A percentile compares a stretch with the other conserved stretches of the same genome.
These are phyloP conservation scores for Suhomyces bolitotheri DNA, from an alignment of 1,139 yeast species.

Conservation along the genomic window DNA sequence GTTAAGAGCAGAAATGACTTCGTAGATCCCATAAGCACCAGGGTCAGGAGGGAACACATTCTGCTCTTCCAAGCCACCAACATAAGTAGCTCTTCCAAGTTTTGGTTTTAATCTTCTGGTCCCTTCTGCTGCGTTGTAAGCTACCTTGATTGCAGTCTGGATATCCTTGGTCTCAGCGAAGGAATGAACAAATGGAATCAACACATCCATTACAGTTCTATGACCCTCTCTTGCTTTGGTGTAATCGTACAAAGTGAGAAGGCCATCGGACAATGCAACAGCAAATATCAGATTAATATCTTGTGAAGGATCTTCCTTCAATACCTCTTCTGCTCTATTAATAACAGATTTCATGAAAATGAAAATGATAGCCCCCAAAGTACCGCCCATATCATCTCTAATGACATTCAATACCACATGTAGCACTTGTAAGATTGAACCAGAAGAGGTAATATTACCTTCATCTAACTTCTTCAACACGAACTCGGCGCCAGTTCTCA, in stretches of 20 bases:
- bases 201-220: slow-evolving; percentile 55
- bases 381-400: slow-evolving; percentile 56
- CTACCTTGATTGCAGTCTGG: slow-evolving; percentile 1
- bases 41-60: slow-evolving; percentile 1
- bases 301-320: slow-evolving; percentile 17
- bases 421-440: slow-evolving; percentile 24
- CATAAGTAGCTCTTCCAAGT: slow-evolving; percentile 1
- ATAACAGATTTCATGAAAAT: slow-evolving; percentile 47
- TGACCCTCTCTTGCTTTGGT: slow-evolving; percentile 53
- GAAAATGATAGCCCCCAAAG: slow-evolving; percentile 51
- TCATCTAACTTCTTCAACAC: slow-evolving; percentile 27
- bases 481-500: slow-evolving; percentile 44
- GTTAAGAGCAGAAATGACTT: slow-evolving; percentile 1
- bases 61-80: slow-evolving; percentile 1
- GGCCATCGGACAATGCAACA: slow-evolving; percentile 29
- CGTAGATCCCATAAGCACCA: slow-evolving; percentile 2
- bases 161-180: slow-evolving; percentile 26
- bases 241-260: slow-evolving; percentile 39
- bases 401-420: slow-evolving; percentile 40
- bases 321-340: slow-evolving; percentile 28
- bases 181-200: slow-evolving; percentile 46
- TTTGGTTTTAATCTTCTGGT: slow-evolving; percentile 2
- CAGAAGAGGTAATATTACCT: slow-evolving; percentile 21
- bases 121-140: slow-evolving; percentile 1
- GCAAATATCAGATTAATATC: slow-evolving; percentile 25